Base-by-base conservation (phyloP, 2,329 filamentous ascomycete species). In the Chaetomium olivaceum region DNA sequence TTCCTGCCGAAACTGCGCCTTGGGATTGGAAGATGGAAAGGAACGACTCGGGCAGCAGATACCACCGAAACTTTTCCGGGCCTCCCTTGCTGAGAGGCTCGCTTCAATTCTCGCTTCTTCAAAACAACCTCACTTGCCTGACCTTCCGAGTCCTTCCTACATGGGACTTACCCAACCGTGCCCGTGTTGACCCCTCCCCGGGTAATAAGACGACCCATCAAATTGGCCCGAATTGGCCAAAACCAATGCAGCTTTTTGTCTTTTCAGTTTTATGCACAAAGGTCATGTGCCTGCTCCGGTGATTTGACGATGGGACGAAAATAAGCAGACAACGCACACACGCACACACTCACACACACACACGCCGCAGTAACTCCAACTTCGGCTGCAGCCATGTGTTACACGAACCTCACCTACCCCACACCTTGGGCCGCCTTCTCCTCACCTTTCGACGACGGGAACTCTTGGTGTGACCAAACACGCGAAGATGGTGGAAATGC, bases 401-500 rank as follows among this genome's bases (percentile, higher is more conserved):
- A 57, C 61, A 58, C 54, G 46, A 58, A 52, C n/a, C 23, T 63
- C 54, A 63, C 61, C 54, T 58, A 43, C 54, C 54, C 61, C 61
- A 58, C 61, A 58, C 61, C 61, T 63, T 63, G 61, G 61, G 43
- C 9, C 14, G 25, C 14, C n/a, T 51, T 19, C 12, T 50, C 29
- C 60, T 54, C 60, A 48, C 60, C 60, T 50, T 43, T n/a, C 6
- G 16, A 43, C 48, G 39, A 14, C 51, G n/a, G 51, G 16, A 43
- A 14, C 25, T 33, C 12, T 56, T 56, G 19, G 19, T 52, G 59
- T 54, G 19, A 54, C 33, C 25, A 36, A 31, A 54, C 16, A 54
- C 23, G 25, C 21, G 23, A 12, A 25, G 19, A 12, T 21, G 27
- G 2, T 19, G 33, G 21, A 43, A 14, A 54, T 61, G 50, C 57